phyloP scores from a whole-genome alignment of 2,329 filamentous ascomycete species.

The Acephala macrosclerotiorum region DNA sequence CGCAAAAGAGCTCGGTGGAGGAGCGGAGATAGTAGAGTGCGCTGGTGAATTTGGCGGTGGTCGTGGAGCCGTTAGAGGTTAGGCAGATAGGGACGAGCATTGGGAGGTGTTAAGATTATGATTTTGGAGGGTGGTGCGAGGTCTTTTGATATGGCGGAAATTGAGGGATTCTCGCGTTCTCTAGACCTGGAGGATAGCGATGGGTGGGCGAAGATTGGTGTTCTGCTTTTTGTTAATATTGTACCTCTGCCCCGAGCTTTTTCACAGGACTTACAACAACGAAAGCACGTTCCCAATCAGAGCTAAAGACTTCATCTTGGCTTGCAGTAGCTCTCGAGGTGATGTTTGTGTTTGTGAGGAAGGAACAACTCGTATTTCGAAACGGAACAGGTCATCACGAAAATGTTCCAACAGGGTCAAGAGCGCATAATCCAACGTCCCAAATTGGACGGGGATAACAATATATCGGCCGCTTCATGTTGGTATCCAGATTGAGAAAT shows the following conservation, averaged over 20 bases:
- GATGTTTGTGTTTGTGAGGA: neutral
- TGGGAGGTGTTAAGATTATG: neutral
- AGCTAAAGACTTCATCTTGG: neutral
- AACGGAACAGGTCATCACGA: constrained; percentile 6
- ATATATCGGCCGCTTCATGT: constrained; percentile 4
- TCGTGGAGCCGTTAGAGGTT: constrained; percentile 12
- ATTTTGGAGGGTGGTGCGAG: neutral
- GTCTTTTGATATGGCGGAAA: neutral
- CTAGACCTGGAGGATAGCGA: neutral
- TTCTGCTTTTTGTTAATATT: neutral
- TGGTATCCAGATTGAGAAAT: neutral
- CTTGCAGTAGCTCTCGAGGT: neutral
- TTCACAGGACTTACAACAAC: neutral
- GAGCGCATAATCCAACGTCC: neutral
- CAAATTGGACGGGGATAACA: constrained; percentile 1
- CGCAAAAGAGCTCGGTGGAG: constrained; percentile 13
- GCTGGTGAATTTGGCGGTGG: neutral
- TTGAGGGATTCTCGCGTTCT: neutral
- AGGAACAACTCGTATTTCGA: neutral
- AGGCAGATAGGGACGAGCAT: constrained; percentile 11
- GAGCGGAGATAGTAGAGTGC: constrained; percentile 3
- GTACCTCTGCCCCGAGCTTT: neutral
- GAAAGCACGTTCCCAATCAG: neutral
- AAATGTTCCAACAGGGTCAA: neutral
- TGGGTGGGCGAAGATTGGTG: neutral